A percentile compares a stretch with the other conserved stretches of the same genome.
These are phyloP conservation scores for Plasmopara halstedii DNA, from an alignment of 352 stramenopile genomes.

Conservation along the genomic window DNA sequence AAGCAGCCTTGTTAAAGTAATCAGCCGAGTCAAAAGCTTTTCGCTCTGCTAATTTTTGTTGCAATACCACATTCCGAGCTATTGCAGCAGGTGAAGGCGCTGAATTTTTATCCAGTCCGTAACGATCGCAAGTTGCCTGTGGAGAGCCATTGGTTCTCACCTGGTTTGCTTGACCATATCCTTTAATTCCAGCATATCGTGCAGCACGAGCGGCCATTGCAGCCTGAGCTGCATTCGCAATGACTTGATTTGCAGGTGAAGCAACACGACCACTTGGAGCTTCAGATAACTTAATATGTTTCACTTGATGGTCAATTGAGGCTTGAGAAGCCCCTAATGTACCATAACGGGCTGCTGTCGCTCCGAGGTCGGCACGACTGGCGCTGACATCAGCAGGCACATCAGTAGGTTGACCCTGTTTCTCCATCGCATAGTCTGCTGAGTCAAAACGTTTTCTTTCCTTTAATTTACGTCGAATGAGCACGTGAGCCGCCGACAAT, in stretches of 20 bases:
- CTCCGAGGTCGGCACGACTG: constrained; percentile 1
- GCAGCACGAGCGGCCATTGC: constrained; percentile 12
- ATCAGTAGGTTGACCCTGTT: constrained; percentile 29
- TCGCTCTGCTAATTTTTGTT: constrained; percentile 55
- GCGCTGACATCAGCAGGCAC: constrained; percentile 16
- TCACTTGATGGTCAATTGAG: constrained; percentile 54
- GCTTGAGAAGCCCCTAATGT: constrained; percentile 7
- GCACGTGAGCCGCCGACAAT: constrained; percentile 55
- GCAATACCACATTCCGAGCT: constrained; percentile 54
- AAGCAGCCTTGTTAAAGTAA: constrained; percentile 56
- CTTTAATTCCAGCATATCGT: constrained; percentile 17
- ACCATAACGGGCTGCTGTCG: background rate
- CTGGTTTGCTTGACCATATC: constrained; percentile 1
- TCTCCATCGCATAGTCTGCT: constrained; percentile 68
- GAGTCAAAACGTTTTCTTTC: constrained; percentile 82
- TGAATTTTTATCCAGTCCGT: constrained; percentile 18
- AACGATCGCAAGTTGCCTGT: constrained; percentile 13
- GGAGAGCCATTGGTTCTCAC: background rate
- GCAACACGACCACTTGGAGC: constrained; percentile 20
- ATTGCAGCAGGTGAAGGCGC: constrained; percentile 27
- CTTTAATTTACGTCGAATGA: constrained; percentile 72
- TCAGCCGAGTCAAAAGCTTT: constrained; percentile 77
- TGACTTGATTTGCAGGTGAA: constrained; percentile 3
- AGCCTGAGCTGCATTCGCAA: constrained; percentile 22
- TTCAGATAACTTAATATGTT: constrained; percentile 75